These are phyloP conservation scores for Aureobasidium sp. DNA, from an alignment of 2,329 filamentous ascomycete genomes.

Conservation along the genomic window DNA sequence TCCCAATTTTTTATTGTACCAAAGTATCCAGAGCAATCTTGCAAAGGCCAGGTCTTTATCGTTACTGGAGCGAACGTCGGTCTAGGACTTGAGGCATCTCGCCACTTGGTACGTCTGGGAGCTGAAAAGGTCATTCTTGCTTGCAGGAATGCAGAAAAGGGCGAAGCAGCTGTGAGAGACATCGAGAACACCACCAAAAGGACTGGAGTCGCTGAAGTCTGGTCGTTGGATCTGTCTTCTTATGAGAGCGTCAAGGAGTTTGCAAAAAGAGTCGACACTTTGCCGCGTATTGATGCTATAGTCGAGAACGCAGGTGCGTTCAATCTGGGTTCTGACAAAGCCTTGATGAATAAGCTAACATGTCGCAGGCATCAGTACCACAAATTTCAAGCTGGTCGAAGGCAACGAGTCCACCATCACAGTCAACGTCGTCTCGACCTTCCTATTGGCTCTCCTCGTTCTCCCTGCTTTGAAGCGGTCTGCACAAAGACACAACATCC, in stretches of 20 bases:
- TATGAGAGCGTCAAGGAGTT: conserved; percentile 35
- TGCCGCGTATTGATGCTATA: conserved; percentile 23
- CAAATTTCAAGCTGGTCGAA: conserved; percentile 32
- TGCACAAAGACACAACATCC: conserved; percentile 27
- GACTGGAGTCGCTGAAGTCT: conserved; percentile 37
- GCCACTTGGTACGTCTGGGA: conserved; percentile 36
- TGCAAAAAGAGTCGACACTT: conserved; percentile 25
- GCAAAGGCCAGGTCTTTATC: conserved; percentile 36
- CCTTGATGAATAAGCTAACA: not conserved
- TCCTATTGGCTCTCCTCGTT: conserved; percentile 45
- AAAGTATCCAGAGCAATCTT: conserved; percentile 27
- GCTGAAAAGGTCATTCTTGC: conserved; percentile 40
- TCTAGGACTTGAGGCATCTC: conserved; percentile 41
- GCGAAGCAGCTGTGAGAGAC: conserved; percentile 37
- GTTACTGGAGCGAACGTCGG: conserved; percentile 45
- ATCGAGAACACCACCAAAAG: conserved; percentile 33
- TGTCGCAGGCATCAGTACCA: conserved; percentile 31
- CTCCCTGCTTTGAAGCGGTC: conserved; percentile 46
- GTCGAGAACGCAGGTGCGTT: conserved; percentile 26
- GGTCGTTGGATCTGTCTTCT: conserved; percentile 39
- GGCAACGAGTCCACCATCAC: conserved; percentile 45
- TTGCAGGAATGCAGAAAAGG: conserved; percentile 38
- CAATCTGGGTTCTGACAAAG: too few species aligned
- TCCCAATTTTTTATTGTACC: conserved; percentile 36
- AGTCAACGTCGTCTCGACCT: conserved; percentile 48